Base-by-base conservation (phyloP, 768 basidiomycete genomes). In the Xanthoconium purpureum region DNA sequence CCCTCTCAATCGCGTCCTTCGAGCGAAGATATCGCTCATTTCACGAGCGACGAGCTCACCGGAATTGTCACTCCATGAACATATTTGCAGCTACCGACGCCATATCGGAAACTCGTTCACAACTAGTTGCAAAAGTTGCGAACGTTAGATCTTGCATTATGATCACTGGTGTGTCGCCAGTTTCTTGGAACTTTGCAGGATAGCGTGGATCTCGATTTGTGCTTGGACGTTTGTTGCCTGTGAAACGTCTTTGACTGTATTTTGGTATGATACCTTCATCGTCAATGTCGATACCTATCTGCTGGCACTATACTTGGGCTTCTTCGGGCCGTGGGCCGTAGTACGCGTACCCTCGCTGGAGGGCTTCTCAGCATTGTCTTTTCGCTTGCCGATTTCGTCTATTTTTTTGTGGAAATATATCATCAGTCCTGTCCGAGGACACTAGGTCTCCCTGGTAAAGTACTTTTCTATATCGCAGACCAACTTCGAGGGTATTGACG, bases 1-100 rank as follows among this genome's bases (percentile, higher is more conserved):
- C 10, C 35, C 56, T 62, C 33, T 58, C 63, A 24, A 8, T 48
- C 49, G 4, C 66, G 78, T 35, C 77, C 77, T 18, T 64, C 64
- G 15, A 57, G 63, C 5, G 58, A 55, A 8, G 72, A 74, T 28
- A 71, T 78, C 5, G 55, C 43, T 32, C 6, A 18, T 5, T 64
- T 64, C 30, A 54, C 49, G n/a, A 44, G 18, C 7, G 33, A 36
- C 1, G 60, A 60, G 9, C 50, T 60, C 36, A 6, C 43, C 17
- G 52, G 6, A 18, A 28, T n/a, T 6, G 28, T 18, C n/a, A 11
- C 18, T 9, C 24, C 39, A 8, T 50, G 10, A 15, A 15, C 6
- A 39, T 6, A n/a, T 39, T 7, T n/a, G 5, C 15, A 24, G 24
- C 24, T 24, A 4, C 24, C 24, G 4, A 24, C 15, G 6, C 15